Percentiles rank a stretch among this genome's conserved stretches.
These are phyloP conservation scores for Glycyrrhiza uralensis DNA, from an alignment of 306 rosid genomes.

Conservation along the genomic window DNA sequence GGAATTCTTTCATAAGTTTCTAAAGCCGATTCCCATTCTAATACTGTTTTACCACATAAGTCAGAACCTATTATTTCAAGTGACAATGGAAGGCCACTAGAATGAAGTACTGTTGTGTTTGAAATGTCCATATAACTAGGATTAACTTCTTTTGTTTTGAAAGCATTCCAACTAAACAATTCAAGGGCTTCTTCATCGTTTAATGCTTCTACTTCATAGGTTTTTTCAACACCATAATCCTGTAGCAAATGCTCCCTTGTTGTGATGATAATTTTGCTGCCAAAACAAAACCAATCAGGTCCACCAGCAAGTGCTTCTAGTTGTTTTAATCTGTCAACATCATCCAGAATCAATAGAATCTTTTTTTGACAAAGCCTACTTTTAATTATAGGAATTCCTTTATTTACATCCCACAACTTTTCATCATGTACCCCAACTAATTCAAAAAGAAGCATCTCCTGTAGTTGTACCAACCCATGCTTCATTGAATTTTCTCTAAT, in stretches of 20 bases:
- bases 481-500: not conserved
- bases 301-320: not conserved
- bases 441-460: slow-evolving; percentile 17
- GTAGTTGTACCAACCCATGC: not conserved
- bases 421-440: not conserved
- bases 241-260: not conserved
- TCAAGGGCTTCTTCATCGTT: not conserved
- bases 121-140: not conserved
- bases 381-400: slow-evolving; percentile 4
- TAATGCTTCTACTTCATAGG: not conserved
- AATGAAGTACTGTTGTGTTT: not conserved
- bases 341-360: slow-evolving; percentile 16
- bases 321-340: not conserved
- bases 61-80: not conserved
- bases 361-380: not conserved
- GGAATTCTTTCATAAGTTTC: slow-evolving; percentile 11
- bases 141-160: not conserved
- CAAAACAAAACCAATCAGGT: slow-evolving; percentile 13
- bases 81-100: not conserved
- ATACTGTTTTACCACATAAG: not conserved
- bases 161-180: slow-evolving; percentile 4
- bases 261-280: slow-evolving; percentile 1
- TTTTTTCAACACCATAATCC: not conserved
- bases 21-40: not conserved
- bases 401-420: not conserved